Evolutionary conservation across 2,329 filamentous ascomycete genomes (phyloP).

Genomic region (Verticillium nonalfalfae): DNA sequence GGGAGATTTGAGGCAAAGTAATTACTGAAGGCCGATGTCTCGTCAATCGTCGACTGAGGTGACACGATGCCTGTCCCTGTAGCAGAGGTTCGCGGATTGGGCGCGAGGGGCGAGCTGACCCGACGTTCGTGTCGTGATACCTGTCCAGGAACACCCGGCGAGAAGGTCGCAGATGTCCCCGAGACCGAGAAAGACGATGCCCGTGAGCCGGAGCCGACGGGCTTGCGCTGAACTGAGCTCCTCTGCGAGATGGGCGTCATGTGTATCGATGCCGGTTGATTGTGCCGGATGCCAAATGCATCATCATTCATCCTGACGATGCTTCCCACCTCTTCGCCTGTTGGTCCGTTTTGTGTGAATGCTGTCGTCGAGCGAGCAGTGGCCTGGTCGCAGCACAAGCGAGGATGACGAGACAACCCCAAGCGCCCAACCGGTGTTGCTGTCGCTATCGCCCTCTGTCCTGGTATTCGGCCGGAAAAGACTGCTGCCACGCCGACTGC

Average conservation of each 20-base stretch:
- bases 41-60: not conserved
- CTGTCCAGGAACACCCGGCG: not conserved
- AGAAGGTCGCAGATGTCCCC: not conserved
- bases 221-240: not conserved
- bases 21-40: not conserved
- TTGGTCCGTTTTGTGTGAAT: not conserved
- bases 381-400: not conserved
- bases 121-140: not conserved
- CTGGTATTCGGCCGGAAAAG: not conserved
- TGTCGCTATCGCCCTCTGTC: not conserved
- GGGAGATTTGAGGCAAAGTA: not conserved
- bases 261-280: not conserved
- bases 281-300: not conserved
- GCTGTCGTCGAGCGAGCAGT: not conserved
- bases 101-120: not conserved
- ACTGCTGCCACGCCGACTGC: not conserved
- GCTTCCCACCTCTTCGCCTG: not conserved
- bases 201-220: not conserved
- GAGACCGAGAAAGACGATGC: not conserved
- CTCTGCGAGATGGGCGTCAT: not conserved
- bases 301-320: not conserved
- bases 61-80: not conserved
- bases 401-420: not conserved
- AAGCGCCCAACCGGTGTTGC: not conserved
- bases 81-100: not conserved